Percentiles rank a stretch among this genome's conserved stretches.
phyloP scores from a whole-genome alignment of 228 moss, liverwort and hornwort genomes.

The Sphagnum fallax region DNA sequence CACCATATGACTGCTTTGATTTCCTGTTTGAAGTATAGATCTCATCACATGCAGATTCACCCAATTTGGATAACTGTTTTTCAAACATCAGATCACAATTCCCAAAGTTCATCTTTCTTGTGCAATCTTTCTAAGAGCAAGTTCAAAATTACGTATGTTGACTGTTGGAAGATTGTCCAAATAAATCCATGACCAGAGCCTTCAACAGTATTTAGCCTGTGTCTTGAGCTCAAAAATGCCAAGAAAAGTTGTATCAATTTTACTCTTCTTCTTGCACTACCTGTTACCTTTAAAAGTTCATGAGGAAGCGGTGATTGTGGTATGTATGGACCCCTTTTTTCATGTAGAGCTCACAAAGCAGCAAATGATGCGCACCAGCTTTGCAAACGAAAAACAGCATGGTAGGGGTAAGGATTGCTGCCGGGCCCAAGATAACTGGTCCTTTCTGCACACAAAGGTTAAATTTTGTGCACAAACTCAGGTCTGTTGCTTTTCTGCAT shows the following conservation, averaged over 20 bases:
- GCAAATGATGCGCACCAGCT: conserved; percentile 43
- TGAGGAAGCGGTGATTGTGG: background rate
- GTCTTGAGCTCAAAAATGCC: background rate
- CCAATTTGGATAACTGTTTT: background rate
- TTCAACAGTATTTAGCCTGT: background rate
- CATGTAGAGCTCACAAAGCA: background rate
- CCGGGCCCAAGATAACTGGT: conserved; percentile 17
- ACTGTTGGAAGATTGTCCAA: background rate
- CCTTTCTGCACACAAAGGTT: conserved; percentile 2
- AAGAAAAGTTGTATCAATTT: background rate
- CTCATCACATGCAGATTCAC: background rate
- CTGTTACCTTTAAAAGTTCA: background rate
- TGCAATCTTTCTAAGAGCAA: background rate
- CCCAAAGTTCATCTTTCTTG: background rate
- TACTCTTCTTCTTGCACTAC: background rate
- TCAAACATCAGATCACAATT: background rate
- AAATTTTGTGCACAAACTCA: background rate
- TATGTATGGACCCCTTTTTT: background rate
- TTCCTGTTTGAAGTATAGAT: conserved; percentile 17
- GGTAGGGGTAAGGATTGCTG: conserved; percentile 26
- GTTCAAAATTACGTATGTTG: no score
- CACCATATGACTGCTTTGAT: conserved; percentile 36
- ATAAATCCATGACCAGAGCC: background rate
- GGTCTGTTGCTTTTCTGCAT: no score
- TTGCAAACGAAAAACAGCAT: conserved; percentile 53